Evolutionary conservation across 192 early-diverging fungal species (phyloP).

Genomic region (Backusella sp.): DNA sequence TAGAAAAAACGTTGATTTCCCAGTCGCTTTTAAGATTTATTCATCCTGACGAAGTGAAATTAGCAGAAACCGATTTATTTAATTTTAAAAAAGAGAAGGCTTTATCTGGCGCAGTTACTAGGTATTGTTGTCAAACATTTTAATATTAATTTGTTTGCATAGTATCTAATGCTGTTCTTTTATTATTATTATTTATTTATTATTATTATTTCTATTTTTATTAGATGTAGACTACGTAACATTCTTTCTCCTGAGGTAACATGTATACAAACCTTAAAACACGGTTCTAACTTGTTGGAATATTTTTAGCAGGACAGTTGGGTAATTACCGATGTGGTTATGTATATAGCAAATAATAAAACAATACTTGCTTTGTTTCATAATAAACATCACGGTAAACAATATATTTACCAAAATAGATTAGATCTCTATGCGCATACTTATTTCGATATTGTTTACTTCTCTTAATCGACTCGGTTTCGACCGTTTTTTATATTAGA

Average conservation of each 20-base stretch:
- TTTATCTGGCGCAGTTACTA: neutral
- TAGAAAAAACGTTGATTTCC: neutral
- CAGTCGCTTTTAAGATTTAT: neutral
- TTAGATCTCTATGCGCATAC: neutral
- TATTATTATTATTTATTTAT: neutral
- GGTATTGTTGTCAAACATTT: neutral
- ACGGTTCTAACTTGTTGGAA: neutral
- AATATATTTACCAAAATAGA: neutral
- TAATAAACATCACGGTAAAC: neutral
- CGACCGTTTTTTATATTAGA: neutral
- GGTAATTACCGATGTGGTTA: slow-evolving; percentile 19
- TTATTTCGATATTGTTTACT: neutral
- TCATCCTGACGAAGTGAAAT: neutral
- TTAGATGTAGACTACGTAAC: neutral
- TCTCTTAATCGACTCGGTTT: too few species aligned
- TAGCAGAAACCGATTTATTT: neutral
- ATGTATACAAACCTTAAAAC: neutral
- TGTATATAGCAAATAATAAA: slow-evolving; percentile 20
- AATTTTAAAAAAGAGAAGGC: neutral
- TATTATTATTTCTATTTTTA: neutral
- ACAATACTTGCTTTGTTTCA: slow-evolving; percentile 23
- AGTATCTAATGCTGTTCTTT: neutral
- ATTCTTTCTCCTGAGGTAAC: neutral
- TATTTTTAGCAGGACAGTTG: neutral
- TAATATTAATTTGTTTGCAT: neutral